These are phyloP conservation scores for Excoecaria cochinchinensis DNA, from an alignment of 345 rosid genomes.

Conservation along the genomic window DNA sequence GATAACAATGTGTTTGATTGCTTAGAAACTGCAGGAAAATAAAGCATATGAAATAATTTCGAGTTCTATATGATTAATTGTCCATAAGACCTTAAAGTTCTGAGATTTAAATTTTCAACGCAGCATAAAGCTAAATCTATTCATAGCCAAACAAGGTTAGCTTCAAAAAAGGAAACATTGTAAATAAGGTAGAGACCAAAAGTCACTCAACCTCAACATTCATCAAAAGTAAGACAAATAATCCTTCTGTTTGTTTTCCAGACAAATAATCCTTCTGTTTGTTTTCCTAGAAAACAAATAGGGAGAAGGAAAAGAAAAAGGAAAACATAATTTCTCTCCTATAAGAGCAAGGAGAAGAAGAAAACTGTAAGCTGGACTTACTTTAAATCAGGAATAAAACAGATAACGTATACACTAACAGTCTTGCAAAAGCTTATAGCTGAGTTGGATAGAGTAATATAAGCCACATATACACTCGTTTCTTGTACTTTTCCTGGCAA, in stretches of 20 bases:
- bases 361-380: not conserved
- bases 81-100: not conserved
- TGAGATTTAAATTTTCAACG: not conserved
- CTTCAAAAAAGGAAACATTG: not conserved
- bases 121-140: not conserved
- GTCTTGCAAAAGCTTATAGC: not conserved
- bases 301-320: not conserved
- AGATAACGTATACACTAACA: not conserved
- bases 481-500: not conserved
- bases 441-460: not conserved
- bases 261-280: not conserved
- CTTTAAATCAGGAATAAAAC: too few species aligned
- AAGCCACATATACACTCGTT: not conserved
- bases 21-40: not conserved
- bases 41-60: not conserved
- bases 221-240: too few species aligned
- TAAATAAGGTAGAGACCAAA: not conserved
- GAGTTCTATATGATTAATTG: not conserved
- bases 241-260: not conserved
- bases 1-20: not conserved
- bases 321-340: not conserved
- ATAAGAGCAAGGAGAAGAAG: not conserved
- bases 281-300: constrained; percentile 1
- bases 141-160: not conserved
- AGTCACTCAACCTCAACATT: not conserved